Base-by-base conservation (phyloP, 805 yeast genomes). In the Candida michaelii region DNA sequence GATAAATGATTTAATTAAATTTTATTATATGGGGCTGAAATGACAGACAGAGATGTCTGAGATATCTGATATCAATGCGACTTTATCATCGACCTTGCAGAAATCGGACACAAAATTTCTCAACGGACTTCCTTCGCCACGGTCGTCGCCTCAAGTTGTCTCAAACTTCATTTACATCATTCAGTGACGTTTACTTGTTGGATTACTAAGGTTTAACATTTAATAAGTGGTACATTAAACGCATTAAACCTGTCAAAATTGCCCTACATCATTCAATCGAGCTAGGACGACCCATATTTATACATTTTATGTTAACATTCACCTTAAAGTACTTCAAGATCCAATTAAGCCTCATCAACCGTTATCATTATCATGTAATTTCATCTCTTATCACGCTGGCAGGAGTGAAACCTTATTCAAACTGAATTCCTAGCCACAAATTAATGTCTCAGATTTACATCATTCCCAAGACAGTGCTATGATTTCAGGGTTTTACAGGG, bases 71-170 rank as follows among this genome's bases (percentile, higher is more conserved):
- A 11, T 27, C 17, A 5, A 14, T 13, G 5, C 30, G 16, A 27
- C 15, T 27, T 13, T 13, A 18, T 31, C 35, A 31, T 18, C 12
- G 5, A 5, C 35, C 35, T 12, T 18, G 35, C 35, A 31, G 17
- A 18, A n/a, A 17, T 31, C 25, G n/a, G 35, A 31, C 35, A 31
- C 25, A 18, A 25, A 25, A 30, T 9, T 13, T 27, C 31, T 13
- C 31, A 8, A 31, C 25, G 25, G 35, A 18, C 25, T 31, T 31
- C 25, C 25, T 18, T 31, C 24, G 35, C 35, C 35, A 31, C 35
- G 15, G 12, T 8, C 16, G 13, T 30, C 12, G 35, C 35, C 35
- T 18, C 35, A 31, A 18, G 14, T n/a, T 31, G 35, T 31, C 35
- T 31, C 35, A 31, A 7, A 30, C 5, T 21, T 6, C 15, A 6